phyloP scores from a whole-genome alignment of 352 stramenopile genomes.

The Salisapilia sapeloensis region DNA sequence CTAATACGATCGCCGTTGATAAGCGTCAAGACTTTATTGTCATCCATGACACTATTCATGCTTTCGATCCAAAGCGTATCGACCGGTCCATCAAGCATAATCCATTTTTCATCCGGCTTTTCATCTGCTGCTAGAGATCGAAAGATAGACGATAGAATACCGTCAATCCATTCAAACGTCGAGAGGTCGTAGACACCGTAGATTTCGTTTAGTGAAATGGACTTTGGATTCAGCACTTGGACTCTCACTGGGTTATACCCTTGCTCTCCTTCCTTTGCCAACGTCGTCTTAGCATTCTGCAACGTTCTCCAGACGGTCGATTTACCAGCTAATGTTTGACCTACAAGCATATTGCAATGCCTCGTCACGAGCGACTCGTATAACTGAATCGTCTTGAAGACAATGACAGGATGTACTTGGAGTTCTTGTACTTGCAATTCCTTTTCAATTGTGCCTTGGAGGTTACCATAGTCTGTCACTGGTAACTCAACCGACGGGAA shows the following conservation, averaged over 20 bases:
- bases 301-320: conserved; percentile 79
- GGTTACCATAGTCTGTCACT: conserved; percentile 82
- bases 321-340: conserved; percentile 82
- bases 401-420: conserved; percentile 80
- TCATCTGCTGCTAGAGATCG: conserved; percentile 58
- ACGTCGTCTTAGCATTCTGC: conserved; percentile 42
- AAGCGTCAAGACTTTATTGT: conserved; percentile 77
- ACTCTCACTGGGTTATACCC: conserved; percentile 75
- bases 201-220: conserved; percentile 79
- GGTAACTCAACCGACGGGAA: conserved; percentile 81
- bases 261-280: conserved; percentile 51
- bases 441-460: conserved; percentile 80
- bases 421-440: conserved; percentile 72
- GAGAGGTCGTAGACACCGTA: conserved; percentile 82
- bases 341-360: conserved; percentile 90
- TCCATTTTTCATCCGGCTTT: conserved; percentile 74
- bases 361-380: conserved; percentile 90
- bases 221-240: conserved; percentile 81
- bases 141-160: conserved; percentile 71
- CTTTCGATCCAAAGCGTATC: conserved; percentile 83
- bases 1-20: conserved; percentile 80
- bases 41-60: conserved; percentile 84
- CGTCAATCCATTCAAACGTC: conserved; percentile 79
- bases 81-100: conserved; percentile 76
- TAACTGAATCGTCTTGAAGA: conserved; percentile 92